Percentiles rank a stretch among this genome's conserved stretches.
These are phyloP conservation scores for Starmerella scarabaei DNA, from an alignment of 805 yeast species.

Conservation along the genomic window DNA sequence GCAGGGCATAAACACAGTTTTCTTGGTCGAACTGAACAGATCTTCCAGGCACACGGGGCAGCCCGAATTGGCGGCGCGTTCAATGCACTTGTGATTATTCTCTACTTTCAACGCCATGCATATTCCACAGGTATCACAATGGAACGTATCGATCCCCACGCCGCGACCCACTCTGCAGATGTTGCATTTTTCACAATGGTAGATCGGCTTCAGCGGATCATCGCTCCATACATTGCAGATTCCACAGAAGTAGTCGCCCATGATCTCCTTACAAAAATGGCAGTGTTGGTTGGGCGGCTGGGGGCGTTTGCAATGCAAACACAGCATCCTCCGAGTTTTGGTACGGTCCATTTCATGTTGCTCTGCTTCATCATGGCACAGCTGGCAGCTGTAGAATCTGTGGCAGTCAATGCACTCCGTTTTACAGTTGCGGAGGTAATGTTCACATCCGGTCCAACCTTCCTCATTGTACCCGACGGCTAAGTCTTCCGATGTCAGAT, in stretches of 20 bases:
- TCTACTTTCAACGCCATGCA: slow-evolving; percentile 71
- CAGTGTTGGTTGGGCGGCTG: slow-evolving; percentile 66
- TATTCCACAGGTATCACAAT: slow-evolving; percentile 79
- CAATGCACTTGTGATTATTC: slow-evolving; percentile 70
- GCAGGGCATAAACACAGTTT: slow-evolving; percentile 84
- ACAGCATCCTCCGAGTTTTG: slow-evolving; percentile 54
- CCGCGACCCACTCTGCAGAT: slow-evolving; percentile 87
- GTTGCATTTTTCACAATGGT: slow-evolving; percentile 88
- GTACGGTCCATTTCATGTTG: slow-evolving; percentile 47
- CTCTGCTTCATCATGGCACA: slow-evolving; percentile 65
- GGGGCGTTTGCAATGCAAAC: slow-evolving; percentile 67
- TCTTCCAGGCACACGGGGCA: slow-evolving; percentile 91
- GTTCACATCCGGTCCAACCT: slow-evolving; percentile 58
- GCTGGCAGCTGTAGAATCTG: slow-evolving; percentile 67
- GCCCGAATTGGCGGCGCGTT: slow-evolving; percentile 75
- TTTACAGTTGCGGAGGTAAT: slow-evolving; percentile 74
- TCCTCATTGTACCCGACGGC: slow-evolving; percentile 28
- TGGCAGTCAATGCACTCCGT: slow-evolving; percentile 64
- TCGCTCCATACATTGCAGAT: slow-evolving; percentile 74
- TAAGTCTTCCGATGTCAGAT: slow-evolving; percentile 32
- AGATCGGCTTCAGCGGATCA: slow-evolving; percentile 58
- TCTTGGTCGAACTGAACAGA: slow-evolving; percentile 66
- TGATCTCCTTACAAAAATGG: slow-evolving; percentile 46
- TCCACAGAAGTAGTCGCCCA: slow-evolving; percentile 67
- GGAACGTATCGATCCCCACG: slow-evolving; percentile 77